Conservation (phyloP, 1,139 yeast genomes). For the Yamadazyma atmosphaerica region DNA sequence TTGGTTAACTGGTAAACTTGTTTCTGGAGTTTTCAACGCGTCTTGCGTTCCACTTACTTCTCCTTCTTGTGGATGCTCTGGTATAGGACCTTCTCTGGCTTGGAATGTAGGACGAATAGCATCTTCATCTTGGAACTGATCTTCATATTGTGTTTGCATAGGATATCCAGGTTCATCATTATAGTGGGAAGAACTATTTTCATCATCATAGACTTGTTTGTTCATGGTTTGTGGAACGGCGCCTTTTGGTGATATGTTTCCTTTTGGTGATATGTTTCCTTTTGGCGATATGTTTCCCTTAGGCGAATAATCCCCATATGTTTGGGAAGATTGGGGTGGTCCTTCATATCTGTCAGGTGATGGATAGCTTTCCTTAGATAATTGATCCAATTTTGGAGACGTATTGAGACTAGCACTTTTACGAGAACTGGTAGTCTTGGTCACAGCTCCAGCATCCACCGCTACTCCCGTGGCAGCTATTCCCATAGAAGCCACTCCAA, state of each 20-base stretch:
- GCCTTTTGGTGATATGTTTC: neutral
- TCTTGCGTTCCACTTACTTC: neutral
- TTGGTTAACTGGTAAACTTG: neutral
- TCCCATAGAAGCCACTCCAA: neutral
- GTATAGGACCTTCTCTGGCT: neutral
- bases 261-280: conserved; percentile 8
- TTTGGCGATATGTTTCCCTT: too few relatives aligned
- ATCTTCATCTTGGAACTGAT: conserved; percentile 1
- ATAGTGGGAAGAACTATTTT: conserved; percentile 14
- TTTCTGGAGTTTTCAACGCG: conserved; percentile 2
- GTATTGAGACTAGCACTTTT: neutral
- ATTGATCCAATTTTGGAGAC: neutral
- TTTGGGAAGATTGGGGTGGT: too few relatives aligned
- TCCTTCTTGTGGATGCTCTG: too few relatives aligned
- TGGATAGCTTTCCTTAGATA: too few relatives aligned
- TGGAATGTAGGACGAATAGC: conserved; percentile 1
- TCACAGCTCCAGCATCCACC: conserved; percentile 2
- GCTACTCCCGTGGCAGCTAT: conserved; percentile 3
- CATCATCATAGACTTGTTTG: conserved; percentile 16
- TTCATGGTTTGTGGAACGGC: neutral
- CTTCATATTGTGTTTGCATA: conserved; percentile 5
- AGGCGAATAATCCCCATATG: too few relatives aligned
- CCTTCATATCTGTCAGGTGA: neutral
- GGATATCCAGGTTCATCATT: conserved; percentile 8
- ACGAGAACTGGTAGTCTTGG: neutral